Conservation (phyloP, 768 basidiomycete species). For the Naganishia vishniacii region DNA sequence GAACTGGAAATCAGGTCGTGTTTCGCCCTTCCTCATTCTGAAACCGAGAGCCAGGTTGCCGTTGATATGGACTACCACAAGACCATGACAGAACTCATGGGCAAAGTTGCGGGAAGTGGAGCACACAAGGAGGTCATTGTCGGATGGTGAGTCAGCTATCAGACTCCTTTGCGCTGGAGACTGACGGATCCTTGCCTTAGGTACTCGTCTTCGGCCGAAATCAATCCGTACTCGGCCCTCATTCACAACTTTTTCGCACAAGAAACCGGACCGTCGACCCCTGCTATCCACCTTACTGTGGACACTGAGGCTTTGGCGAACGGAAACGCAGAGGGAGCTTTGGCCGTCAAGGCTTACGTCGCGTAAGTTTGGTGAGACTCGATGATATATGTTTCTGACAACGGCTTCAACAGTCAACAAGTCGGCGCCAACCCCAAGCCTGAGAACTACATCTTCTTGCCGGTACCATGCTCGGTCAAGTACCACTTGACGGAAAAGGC, state of each 20-base stretch:
- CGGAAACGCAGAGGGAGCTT: constrained; percentile 48
- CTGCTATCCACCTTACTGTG: constrained; percentile 82
- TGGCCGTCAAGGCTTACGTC: constrained; percentile 80
- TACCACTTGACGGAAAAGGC: constrained; percentile 78
- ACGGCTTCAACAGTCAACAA: constrained; percentile 54
- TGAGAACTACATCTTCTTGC: constrained; percentile 91
- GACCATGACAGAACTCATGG: constrained; percentile 83
- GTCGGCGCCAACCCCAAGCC: constrained; percentile 82
- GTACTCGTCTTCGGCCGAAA: constrained; percentile 85
- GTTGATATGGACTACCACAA: constrained; percentile 96
- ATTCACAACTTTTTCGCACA: constrained; percentile 97
- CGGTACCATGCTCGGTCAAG: constrained; percentile 78
- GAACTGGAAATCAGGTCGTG: constrained; percentile 73
- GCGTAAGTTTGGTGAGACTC: constrained; percentile 55
- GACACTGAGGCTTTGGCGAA: constrained; percentile 69
- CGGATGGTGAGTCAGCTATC: constrained; percentile 68
- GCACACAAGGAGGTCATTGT: constrained; percentile 79
- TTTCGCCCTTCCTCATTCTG: constrained; percentile 87
- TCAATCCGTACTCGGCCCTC: constrained; percentile 91
- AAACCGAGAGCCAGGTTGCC: constrained; percentile 85
- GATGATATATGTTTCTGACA: no score
- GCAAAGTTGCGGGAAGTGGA: constrained; percentile 58
- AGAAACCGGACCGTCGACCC: constrained; percentile 67
- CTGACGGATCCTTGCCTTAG: constrained; percentile 50
- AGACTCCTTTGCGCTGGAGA: not conserved